Evolutionary conservation across 306 rosid genomes (phyloP).

Genomic region (Abrus pulchellus): DNA sequence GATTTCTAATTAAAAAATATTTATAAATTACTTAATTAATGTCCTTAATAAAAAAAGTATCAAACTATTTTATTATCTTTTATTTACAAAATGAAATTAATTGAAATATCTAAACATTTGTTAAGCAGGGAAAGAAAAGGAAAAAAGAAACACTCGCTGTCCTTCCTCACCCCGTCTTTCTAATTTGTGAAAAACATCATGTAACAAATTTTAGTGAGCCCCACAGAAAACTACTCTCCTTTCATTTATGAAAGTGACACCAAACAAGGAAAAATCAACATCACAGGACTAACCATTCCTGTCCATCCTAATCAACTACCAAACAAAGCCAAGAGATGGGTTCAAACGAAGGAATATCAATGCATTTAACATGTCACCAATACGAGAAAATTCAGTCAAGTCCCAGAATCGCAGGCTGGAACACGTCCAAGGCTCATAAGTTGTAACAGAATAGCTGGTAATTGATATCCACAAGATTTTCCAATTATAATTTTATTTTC

Average conservation of each 20-base stretch:
- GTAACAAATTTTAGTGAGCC: conserved; percentile 20
- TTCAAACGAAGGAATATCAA: conserved; percentile 43
- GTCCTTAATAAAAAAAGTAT: too few relatives aligned
- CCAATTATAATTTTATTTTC: not conserved
- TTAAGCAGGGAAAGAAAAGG: not conserved
- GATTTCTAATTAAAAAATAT: too few relatives aligned
- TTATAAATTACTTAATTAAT: too few relatives aligned
- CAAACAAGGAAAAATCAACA: conserved; percentile 34
- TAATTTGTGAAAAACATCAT: not conserved
- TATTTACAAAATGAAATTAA: not conserved
- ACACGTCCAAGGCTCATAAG: conserved; percentile 11
- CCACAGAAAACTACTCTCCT: not conserved
- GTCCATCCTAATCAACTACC: conserved; percentile 28
- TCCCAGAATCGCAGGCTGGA: not conserved
- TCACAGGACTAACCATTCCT: conserved; percentile 17
- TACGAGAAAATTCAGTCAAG: conserved; percentile 32
- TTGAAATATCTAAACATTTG: not conserved
- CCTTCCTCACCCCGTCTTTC: not conserved
- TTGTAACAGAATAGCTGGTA: conserved; percentile 1
- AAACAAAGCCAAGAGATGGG: conserved; percentile 34
- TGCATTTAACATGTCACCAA: conserved; percentile 45
- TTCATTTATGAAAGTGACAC: not conserved
- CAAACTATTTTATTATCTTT: not conserved
- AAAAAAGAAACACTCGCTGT: not conserved
- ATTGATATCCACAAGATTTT: conserved; percentile 2